phyloP scores from a whole-genome alignment of 2,329 filamentous ascomycete species.

The Botrytis deweyae region DNA sequence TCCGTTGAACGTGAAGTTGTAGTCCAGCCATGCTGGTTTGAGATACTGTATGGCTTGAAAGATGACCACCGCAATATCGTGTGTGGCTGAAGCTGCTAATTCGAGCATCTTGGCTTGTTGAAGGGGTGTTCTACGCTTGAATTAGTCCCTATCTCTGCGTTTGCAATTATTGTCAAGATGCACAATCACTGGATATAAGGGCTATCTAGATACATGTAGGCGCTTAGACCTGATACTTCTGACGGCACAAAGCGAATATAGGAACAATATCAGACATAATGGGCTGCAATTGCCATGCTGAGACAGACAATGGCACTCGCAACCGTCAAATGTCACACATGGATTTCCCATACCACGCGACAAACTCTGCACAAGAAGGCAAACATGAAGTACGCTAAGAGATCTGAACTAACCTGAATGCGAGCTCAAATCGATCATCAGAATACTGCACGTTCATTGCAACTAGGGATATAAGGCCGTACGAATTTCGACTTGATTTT shows the following conservation, averaged over 20 bases:
- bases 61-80: conserved; percentile 63
- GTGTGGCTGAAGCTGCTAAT: conserved; percentile 62
- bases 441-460: conserved; percentile 57
- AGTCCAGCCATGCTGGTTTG: conserved; percentile 63
- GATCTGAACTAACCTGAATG: conserved; percentile 47
- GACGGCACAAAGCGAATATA: background rate
- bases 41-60: conserved; percentile 61
- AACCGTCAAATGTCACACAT: background rate
- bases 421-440: conserved; percentile 66
- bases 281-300: background rate
- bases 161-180: background rate
- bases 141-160: conserved; percentile 2
- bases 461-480: conserved; percentile 63
- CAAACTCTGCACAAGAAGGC: background rate
- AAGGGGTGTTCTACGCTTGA: conserved; percentile 46
- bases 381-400: background rate
- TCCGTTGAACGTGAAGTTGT: conserved; percentile 61
- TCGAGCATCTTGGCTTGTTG: conserved; percentile 55
- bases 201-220: background rate
- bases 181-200: background rate
- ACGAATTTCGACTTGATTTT: conserved; percentile 49
- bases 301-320: conserved; percentile 2
- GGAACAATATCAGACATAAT: background rate
- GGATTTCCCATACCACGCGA: background rate
- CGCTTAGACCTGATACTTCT: background rate